phyloP scores from a whole-genome alignment of 2,329 filamentous ascomycete species.

The Huntiella savannae region DNA sequence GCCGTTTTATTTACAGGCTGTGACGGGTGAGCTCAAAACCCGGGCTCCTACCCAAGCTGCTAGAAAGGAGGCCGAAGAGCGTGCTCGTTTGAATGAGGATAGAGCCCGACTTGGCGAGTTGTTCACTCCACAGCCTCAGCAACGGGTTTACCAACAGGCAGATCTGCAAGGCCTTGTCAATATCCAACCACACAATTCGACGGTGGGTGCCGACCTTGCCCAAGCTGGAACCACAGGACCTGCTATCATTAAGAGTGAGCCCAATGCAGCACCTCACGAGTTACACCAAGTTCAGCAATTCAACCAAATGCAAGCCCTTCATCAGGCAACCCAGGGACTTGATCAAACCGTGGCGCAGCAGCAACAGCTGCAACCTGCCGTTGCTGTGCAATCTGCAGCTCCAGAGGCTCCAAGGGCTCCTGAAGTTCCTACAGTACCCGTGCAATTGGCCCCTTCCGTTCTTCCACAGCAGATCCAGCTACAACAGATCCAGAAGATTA shows the following conservation, averaged over 20 bases:
- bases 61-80: slow-evolving; percentile 47
- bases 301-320: slow-evolving; percentile 15
- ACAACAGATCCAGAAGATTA: slow-evolving; percentile 1
- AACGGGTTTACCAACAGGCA: slow-evolving; percentile 14
- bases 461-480: not conserved
- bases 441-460: no score
- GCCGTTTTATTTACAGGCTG: slow-evolving; percentile 68
- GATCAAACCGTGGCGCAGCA: slow-evolving; percentile 10
- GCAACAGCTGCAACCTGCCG: not conserved
- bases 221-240: not conserved
- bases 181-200: slow-evolving; percentile 15
- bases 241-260: slow-evolving; percentile 2
- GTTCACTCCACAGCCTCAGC: slow-evolving; percentile 13
- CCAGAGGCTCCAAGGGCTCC: no score
- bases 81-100: slow-evolving; percentile 32
- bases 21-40: slow-evolving; percentile 79
- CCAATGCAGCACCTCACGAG: slow-evolving; percentile 5
- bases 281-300: slow-evolving; percentile 15
- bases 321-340: slow-evolving; percentile 16
- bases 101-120: slow-evolving; percentile 37
- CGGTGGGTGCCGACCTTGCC: slow-evolving; percentile 12
- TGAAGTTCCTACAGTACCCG: no score
- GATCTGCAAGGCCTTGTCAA: slow-evolving; percentile 18
- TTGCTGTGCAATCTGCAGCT: no score
- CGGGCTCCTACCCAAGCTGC: slow-evolving; percentile 58